Percentiles rank a stretch among this genome's conserved stretches.
Evolutionary conservation across 2,329 filamentous ascomycete genomes (phyloP).

Genomic region (Diaporthe ilicicola): DNA sequence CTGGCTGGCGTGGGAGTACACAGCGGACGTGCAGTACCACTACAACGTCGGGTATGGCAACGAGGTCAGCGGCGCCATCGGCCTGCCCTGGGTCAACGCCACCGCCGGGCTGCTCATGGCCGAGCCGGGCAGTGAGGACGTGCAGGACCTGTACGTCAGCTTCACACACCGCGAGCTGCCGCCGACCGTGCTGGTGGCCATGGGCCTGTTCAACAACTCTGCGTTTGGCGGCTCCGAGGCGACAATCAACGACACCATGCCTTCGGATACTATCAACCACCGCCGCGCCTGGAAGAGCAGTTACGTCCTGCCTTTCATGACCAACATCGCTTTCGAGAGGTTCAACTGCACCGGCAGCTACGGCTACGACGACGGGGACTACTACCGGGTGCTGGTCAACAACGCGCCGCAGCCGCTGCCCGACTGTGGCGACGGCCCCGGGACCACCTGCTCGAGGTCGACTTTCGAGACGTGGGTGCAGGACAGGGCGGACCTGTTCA

Average conservation of each 20-base stretch:
- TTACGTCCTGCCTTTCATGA: conserved; percentile 70
- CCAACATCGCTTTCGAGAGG: conserved; percentile 72
- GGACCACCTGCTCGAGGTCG: conserved; percentile 51
- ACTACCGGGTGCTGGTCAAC: conserved; percentile 56
- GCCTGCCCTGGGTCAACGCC: conserved; percentile 73
- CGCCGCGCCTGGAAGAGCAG: conserved; percentile 70
- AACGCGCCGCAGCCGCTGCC: conserved; percentile 52
- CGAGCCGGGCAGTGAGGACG: conserved; percentile 38
- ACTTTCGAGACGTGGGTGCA: conserved; percentile 51
- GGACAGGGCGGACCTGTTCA: conserved; percentile 47
- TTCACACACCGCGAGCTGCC: conserved; percentile 77
- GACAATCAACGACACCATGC: conserved; percentile 70
- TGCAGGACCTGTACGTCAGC: conserved; percentile 70
- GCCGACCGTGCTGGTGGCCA: conserved; percentile 71
- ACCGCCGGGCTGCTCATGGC: conserved; percentile 60
- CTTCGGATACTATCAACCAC: conserved; percentile 68
- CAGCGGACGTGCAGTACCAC: conserved; percentile 70
- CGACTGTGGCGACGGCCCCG: conserved; percentile 53
- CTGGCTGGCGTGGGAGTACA: conserved; percentile 74
- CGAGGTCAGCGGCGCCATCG: conserved; percentile 63
- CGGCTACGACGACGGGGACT: conserved; percentile 61
- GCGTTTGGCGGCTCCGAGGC: conserved; percentile 59
- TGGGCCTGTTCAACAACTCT: conserved; percentile 76
- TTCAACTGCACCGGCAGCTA: conserved; percentile 67
- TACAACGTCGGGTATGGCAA: conserved; percentile 74